A percentile compares a stretch with the other conserved stretches of the same genome.
Conservation (phyloP, 2,329 filamentous ascomycete species). For the Gnomoniopsis sp. region DNA sequence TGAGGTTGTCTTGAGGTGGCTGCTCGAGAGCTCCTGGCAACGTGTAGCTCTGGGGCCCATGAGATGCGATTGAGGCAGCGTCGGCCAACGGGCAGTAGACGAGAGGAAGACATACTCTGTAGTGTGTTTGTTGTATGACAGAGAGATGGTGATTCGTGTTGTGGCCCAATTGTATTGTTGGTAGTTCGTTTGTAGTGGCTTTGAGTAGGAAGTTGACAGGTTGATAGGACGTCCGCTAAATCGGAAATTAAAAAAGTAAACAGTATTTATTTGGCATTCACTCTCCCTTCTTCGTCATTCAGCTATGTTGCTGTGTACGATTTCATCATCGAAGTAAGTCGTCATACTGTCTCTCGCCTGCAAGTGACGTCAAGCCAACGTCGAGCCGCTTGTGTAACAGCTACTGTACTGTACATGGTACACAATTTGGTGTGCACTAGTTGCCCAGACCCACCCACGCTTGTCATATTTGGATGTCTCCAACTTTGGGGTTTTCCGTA, state of each 20-base stretch:
- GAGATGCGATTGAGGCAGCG: neutral
- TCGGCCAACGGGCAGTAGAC: neutral
- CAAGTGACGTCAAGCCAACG: conserved; percentile 9
- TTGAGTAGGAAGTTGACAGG: neutral
- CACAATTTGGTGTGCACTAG: neutral
- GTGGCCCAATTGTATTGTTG: neutral
- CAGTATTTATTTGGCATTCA: neutral
- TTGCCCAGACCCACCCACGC: neutral
- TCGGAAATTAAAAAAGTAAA: no score
- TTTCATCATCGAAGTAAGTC: conserved; percentile 8
- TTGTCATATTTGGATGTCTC: neutral
- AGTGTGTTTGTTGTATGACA: neutral
- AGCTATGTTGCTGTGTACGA: neutral
- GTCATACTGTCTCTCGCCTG: neutral
- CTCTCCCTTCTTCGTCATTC: neutral
- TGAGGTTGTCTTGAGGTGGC: neutral
- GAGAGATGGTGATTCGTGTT: neutral
- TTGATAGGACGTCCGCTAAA: neutral
- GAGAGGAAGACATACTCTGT: conserved; percentile 9
- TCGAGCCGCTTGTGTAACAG: neutral
- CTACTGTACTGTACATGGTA: no score
- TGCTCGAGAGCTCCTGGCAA: neutral
- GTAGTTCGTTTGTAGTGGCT: neutral
- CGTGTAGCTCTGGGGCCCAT: neutral
- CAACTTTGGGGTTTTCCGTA: neutral